Conservation (phyloP, 2,329 filamentous ascomycete genomes). For the Amesomyces nigricolor region DNA sequence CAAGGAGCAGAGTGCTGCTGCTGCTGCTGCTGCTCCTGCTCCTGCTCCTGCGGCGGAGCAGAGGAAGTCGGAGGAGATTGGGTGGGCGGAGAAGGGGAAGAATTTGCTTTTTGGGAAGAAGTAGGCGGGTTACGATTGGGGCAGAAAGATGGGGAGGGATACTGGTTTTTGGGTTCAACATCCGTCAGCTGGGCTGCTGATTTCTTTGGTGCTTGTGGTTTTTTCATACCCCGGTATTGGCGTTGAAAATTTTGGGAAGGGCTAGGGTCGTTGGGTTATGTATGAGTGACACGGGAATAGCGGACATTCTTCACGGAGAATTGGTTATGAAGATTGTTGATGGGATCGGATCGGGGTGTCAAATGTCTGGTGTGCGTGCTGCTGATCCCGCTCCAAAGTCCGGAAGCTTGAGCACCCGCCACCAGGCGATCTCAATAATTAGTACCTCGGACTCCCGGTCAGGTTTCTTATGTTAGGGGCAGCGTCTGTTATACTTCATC, state of each 20-base stretch:
- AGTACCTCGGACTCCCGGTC: no score
- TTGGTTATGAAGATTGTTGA: no score
- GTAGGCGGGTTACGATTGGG: slow-evolving; percentile 1
- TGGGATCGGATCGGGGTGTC: no score
- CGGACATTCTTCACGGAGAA: background rate
- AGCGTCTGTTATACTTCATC: no score
- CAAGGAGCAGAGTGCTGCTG: slow-evolving; percentile 31
- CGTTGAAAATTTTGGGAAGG: background rate
- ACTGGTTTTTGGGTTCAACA: background rate
- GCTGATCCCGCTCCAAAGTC: no score
- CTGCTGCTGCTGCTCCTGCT: background rate
- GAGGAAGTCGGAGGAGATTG: slow-evolving; percentile 10
- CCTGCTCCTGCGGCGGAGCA: slow-evolving; percentile 1
- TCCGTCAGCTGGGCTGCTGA: background rate
- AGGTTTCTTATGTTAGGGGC: no score
- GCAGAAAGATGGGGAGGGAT: background rate
- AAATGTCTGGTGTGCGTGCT: no score
- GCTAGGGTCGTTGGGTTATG: background rate
- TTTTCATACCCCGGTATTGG: background rate
- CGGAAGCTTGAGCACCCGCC: no score
- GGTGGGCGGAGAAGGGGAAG: slow-evolving; percentile 27
- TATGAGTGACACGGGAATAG: background rate
- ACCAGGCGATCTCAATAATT: no score
- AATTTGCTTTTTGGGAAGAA: slow-evolving; percentile 27
- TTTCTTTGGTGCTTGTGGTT: background rate